A percentile compares a stretch with the other conserved stretches of the same genome.
These are phyloP conservation scores for Hymenoscyphus infarciens DNA, from an alignment of 2,329 filamentous ascomycete genomes.

Conservation along the genomic window DNA sequence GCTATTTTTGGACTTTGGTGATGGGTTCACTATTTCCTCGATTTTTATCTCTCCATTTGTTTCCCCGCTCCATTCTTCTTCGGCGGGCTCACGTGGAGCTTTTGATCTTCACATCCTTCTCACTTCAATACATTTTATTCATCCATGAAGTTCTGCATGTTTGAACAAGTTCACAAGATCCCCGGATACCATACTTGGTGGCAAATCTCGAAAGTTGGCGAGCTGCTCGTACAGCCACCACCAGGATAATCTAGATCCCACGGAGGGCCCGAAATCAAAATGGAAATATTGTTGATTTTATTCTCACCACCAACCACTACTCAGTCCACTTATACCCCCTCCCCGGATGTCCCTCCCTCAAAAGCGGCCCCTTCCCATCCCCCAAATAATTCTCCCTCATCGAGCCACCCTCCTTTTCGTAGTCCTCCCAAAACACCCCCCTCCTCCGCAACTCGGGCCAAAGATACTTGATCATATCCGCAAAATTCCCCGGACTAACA, in stretches of 20 bases:
- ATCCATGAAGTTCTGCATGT: neutral
- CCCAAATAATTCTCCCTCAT: constrained; percentile 18
- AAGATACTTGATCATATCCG: constrained; percentile 62
- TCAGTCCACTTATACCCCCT: constrained; percentile 20
- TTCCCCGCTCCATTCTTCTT: no score
- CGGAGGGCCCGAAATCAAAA: neutral
- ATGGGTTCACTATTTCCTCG: neutral
- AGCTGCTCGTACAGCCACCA: no score
- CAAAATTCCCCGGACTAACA: constrained; percentile 58
- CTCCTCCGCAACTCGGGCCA: constrained; percentile 58
- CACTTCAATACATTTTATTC: neutral
- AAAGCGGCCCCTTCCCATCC: constrained; percentile 14
- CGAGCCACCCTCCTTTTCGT: constrained; percentile 26
- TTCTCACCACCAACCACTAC: neutral
- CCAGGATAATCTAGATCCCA: no score
- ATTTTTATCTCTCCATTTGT: neutral
- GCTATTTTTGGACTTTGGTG: neutral
- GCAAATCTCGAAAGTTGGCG: neutral
- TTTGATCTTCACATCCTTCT: neutral
- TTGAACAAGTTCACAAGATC: neutral
- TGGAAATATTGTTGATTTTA: neutral
- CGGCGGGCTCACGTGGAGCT: neutral
- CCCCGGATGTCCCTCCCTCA: constrained; percentile 20
- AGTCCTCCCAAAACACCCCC: constrained; percentile 53
- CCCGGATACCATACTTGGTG: neutral